Base-by-base conservation (phyloP, 768 basidiomycete genomes). In the Clavulina sp. region DNA sequence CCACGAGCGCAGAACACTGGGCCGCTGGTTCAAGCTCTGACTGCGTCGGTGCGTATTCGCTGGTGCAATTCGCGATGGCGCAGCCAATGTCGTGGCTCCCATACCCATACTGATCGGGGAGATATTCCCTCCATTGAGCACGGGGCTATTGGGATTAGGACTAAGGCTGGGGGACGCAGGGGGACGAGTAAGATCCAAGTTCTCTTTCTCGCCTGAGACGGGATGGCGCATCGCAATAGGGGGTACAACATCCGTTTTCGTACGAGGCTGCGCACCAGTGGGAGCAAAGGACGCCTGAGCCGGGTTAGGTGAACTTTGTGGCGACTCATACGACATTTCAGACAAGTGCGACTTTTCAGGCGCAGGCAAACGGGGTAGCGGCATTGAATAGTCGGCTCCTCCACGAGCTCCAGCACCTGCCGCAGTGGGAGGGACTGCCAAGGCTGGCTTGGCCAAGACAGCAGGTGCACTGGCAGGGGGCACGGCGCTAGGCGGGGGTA, bases 291-390 rank as follows among this genome's bases (percentile, higher is more conserved):
- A 16, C 16, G 26, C 26, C 28, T 60, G 60, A 13, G 63, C 1
- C 4, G 86, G 81, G 0, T 79, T 74, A 1, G 79, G 73, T 2
- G 75, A 64, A 1, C 73, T 57, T 5, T 60, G 63, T 16, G 58
- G 59, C 21, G 70, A 65, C 59, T 87, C 84, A 59, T 89, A 89
- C 30, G 83, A 84, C 74, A 80, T 74, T 5, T 78, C 81, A 16
- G 83, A 84, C 60, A 78, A 84, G 61, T 89, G 86, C 0, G 79
- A 78, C 4, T 82, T 77, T 60, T 81, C 81, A 0, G 87, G 87
- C 2, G 82, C 75, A 28, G 87, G 86, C 13, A 89, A 69, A 18
- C 81, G 72, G 2, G 87, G 85, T 4, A 88, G 71, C 0, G 80
- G 77, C 78, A 91, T 86, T 57, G 74, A 81, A 62, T 88, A 86